Evolutionary conservation across 768 basidiomycete species (phyloP), one percentile per base, ranked within the genome.

Genomic region (Crucibulum laeve): DNA sequence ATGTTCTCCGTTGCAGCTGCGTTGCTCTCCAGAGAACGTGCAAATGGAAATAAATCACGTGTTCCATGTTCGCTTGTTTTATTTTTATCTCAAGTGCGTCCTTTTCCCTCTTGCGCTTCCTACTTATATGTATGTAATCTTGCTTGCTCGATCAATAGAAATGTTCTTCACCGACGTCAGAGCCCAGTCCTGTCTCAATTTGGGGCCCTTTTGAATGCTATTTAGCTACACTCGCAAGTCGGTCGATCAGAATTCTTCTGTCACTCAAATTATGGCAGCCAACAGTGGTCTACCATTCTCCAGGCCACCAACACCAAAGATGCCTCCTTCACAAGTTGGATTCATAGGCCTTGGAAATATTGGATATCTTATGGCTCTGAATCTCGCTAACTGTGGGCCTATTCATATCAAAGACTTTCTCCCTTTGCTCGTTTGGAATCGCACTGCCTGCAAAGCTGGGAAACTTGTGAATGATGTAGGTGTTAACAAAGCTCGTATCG

Each of bases 311-410:
- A 39, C 53, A 5, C 48, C 53, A n/a, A 30, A n/a, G 28, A 7
- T 45, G 38, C 42, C 18, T 48, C 58, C 6, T 35, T 47, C 32
- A n/a, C 65, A 70, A 45, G 61, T 73, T 18, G 73, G 71, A 4
- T 74, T 72, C 38, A 64, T 75, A 11, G 72, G 72, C 1, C 49
- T 84, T 13, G 83, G 84, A 17, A 74, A 77, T 17, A 87, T 91
- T 79, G 89, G 87, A 7, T 77, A 71, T 53, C 60, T 69, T 15
- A 92, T 93, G 86, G 86, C 85, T 4, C 71, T 74, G 26, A 95
- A 94, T 61, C 71, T 95, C 25, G 87, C 87, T 1, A 77, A 64
- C 33, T 67, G 74, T 50, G 70, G 64, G 35, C 60, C 64, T 15
- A 51, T 63, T 4, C 64, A 71, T 35, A 47, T 59, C 25, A 57